phyloP scores from a whole-genome alignment of 345 rosid genomes.

The Salix purpurea region DNA sequence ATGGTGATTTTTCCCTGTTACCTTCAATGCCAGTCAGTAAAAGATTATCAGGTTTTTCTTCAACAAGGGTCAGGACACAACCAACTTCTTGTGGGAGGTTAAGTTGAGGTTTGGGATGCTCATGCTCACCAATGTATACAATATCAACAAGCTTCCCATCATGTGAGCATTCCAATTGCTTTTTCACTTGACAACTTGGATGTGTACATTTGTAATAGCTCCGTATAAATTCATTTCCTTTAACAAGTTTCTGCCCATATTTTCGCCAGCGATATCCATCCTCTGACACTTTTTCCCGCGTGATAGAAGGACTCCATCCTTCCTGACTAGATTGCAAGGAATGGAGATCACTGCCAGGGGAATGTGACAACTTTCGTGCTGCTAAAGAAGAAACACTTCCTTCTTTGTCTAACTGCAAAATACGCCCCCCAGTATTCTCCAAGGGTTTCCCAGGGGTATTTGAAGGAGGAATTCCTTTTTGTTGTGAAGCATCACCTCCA shows the following conservation, averaged over 20 bases:
- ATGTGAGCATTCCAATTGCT: conserved; percentile 71
- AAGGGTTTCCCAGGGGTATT: conserved; percentile 24
- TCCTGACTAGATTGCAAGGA: conserved; percentile 44
- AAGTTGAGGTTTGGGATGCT: conserved; percentile 59
- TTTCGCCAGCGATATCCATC: conserved; percentile 94
- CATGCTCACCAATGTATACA: conserved; percentile 69
- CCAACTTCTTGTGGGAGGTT: conserved; percentile 39
- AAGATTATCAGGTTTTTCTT: conserved; percentile 42
- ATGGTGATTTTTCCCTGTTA: conserved; percentile 24
- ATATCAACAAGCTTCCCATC: conserved; percentile 65
- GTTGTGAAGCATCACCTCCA: conserved; percentile 21
- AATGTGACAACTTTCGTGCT: conserved; percentile 28
- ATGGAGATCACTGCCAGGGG: conserved; percentile 28
- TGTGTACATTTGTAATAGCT: conserved; percentile 88
- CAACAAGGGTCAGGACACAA: conserved; percentile 41
- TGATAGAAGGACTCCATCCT: conserved; percentile 44
- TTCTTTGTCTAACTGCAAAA: conserved; percentile 29
- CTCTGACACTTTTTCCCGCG: conserved; percentile 69
- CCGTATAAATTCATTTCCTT: conserved; percentile 82
- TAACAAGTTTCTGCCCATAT: conserved; percentile 91
- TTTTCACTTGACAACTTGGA: conserved; percentile 77
- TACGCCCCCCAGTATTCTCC: conserved; percentile 18
- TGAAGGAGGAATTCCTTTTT: conserved; percentile 20
- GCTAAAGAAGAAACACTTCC: conserved; percentile 31
- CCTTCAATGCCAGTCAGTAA: conserved; percentile 40